Evolutionary conservation across 139 green algal genomes (phyloP).

Genomic region (Dunaliella sp.): DNA sequence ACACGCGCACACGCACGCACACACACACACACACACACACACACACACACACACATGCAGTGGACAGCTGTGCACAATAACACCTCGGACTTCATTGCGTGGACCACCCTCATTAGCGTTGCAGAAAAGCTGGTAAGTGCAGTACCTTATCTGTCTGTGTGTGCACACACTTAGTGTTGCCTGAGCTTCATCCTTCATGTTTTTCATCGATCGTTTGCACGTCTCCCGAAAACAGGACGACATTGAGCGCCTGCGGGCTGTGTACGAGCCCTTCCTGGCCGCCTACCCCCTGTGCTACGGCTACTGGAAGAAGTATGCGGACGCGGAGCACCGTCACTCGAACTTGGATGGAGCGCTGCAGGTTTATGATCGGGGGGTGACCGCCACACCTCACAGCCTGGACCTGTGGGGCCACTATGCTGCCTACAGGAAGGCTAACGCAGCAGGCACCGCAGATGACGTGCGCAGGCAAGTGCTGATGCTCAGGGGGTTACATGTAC

Average conservation of each 20-base stretch:
- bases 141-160: too few relatives aligned
- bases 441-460: conserved; percentile 39
- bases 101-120: conserved; percentile 61
- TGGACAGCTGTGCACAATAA: conserved; percentile 49
- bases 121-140: conserved; percentile 50
- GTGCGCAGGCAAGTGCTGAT: conserved; percentile 54
- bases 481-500: not conserved
- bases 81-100: conserved; percentile 68
- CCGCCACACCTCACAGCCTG: conserved; percentile 66
- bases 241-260: conserved; percentile 46
- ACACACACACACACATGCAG: too few relatives aligned
- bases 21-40: too few relatives aligned
- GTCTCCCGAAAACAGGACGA: conserved; percentile 55
- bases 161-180: too few relatives aligned
- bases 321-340: conserved; percentile 51
- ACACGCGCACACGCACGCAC: too few relatives aligned
- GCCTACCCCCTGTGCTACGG: conserved; percentile 84
- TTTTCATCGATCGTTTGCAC: too few relatives aligned
- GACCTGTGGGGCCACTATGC: conserved; percentile 78
- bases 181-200: too few relatives aligned
- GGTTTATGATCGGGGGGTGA: conserved; percentile 73
- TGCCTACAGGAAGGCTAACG: conserved; percentile 37
- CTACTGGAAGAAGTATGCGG: conserved; percentile 91
- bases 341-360: conserved; percentile 27
- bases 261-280: conserved; percentile 74